Conservation (phyloP, 2,329 filamentous ascomycete species). For the Neopestalotiopsis sp. region DNA sequence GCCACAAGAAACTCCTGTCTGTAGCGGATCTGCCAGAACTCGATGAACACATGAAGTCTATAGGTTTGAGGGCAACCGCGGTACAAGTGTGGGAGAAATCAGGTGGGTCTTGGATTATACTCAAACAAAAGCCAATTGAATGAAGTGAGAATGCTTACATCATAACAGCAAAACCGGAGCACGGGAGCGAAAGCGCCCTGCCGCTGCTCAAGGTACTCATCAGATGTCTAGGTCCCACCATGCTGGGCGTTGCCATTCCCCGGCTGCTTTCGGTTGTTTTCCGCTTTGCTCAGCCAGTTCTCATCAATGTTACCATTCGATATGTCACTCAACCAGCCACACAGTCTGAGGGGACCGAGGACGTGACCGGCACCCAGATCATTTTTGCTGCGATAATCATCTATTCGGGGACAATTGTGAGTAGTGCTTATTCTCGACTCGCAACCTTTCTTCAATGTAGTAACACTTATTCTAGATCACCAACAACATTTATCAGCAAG, state of each 20-base stretch:
- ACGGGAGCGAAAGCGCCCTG: neutral
- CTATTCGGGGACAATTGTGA: slow-evolving; percentile 44
- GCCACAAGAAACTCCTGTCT: neutral
- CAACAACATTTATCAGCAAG: slow-evolving; percentile 7
- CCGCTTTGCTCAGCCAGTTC: slow-evolving; percentile 44
- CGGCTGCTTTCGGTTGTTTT: slow-evolving; percentile 44
- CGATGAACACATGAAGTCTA: neutral
- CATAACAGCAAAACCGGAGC: neutral
- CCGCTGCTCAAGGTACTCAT: slow-evolving; percentile 1
- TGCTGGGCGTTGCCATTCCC: slow-evolving; percentile 8
- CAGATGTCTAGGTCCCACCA: neutral
- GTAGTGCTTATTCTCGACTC: slow-evolving; percentile 9
- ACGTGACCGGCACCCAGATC: slow-evolving; percentile 33
- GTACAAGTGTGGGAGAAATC: neutral
- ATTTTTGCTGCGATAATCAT: slow-evolving; percentile 37
- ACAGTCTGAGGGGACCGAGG: neutral
- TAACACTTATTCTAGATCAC: slow-evolving; percentile 1
- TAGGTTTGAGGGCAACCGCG: neutral
- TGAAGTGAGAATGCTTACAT: neutral
- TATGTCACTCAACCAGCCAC: slow-evolving; percentile 29
- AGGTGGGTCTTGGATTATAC: neutral
- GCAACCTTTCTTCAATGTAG: neutral
- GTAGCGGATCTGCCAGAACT: neutral
- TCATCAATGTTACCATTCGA: slow-evolving; percentile 43
- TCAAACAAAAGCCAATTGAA: neutral